Evolutionary conservation across 331 rosid species (phyloP).

Genomic region (Malus hybrid): DNA sequence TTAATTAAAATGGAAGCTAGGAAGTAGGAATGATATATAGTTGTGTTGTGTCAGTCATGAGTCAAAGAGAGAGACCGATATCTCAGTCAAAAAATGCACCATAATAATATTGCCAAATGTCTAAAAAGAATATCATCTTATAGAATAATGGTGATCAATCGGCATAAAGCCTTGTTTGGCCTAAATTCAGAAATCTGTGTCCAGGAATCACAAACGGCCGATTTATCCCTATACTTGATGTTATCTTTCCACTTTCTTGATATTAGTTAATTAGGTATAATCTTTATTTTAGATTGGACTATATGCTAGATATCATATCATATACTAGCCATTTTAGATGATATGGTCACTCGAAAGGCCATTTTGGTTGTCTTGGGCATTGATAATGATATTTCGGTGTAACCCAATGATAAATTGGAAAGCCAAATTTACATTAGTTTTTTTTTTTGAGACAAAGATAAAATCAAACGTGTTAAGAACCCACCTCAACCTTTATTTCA

Average conservation of each 20-base stretch:
- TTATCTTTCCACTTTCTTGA: not conserved
- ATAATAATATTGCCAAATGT: slow-evolving; percentile 1
- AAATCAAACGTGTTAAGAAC: not conserved
- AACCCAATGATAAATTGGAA: not conserved
- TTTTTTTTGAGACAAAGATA: not conserved
- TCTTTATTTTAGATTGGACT: not conserved
- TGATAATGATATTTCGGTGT: not conserved
- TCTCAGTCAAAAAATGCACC: not conserved
- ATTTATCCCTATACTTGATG: not conserved
- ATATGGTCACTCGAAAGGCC: not conserved
- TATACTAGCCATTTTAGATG: not conserved
- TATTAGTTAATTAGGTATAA: not conserved
- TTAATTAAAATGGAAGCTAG: not conserved
- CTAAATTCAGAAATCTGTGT: not conserved
- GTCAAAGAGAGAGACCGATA: not conserved
- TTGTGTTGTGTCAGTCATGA: not conserved
- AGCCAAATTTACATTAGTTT: not conserved
- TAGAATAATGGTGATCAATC: not conserved
- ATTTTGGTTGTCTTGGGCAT: not conserved
- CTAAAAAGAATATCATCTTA: slow-evolving; percentile 5
- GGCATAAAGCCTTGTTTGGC: not conserved
- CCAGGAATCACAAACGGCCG: not conserved
- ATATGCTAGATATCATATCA: not conserved
- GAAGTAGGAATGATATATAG: not conserved
- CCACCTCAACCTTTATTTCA: not conserved